These are phyloP conservation scores for Apiotrichum sp. DNA, from an alignment of 1,284 basidiomycete genomes.

Conservation along the genomic window DNA sequence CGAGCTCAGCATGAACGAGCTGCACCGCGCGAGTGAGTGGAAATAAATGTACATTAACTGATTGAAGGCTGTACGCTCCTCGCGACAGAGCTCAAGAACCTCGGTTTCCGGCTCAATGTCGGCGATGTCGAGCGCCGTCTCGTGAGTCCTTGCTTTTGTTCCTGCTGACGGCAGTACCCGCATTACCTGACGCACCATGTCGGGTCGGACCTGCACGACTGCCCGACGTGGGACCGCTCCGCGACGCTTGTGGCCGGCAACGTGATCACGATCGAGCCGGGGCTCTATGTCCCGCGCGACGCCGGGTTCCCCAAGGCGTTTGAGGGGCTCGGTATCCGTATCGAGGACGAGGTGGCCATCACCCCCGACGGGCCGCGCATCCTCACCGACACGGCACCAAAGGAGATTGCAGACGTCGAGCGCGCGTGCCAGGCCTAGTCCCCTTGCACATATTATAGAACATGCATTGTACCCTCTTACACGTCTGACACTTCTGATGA, in stretches of 20 bases:
- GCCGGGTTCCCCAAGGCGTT: constrained; percentile 73
- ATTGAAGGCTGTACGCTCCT: constrained; percentile 60
- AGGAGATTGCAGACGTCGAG: constrained; percentile 84
- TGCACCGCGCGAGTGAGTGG: constrained; percentile 62
- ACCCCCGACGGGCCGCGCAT: constrained; percentile 62
- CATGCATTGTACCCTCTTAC: no score
- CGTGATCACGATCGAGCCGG: constrained; percentile 66
- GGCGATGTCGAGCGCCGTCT: constrained; percentile 74
- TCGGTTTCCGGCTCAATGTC: constrained; percentile 66
- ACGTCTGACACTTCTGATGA: no score
- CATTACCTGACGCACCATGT: constrained; percentile 61
- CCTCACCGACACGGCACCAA: constrained; percentile 72
- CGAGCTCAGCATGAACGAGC: constrained; percentile 61
- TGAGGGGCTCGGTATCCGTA: constrained; percentile 80
- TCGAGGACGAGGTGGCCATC: constrained; percentile 86
- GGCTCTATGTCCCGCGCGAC: constrained; percentile 68
- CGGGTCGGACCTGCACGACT: constrained; percentile 52
- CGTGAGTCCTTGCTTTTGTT: constrained; percentile 5
- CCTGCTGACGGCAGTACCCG: constrained; percentile 54
- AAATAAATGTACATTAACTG: no score
- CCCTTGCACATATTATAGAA: no score
- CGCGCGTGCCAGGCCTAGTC: constrained; percentile 63
- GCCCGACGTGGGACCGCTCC: constrained; percentile 43
- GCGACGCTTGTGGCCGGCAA: constrained; percentile 62
- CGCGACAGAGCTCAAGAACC: constrained; percentile 65